Percentiles rank a stretch among this genome's conserved stretches.
Conservation (phyloP, 2,329 filamentous ascomycete genomes). For the Anthostomella pinea region DNA sequence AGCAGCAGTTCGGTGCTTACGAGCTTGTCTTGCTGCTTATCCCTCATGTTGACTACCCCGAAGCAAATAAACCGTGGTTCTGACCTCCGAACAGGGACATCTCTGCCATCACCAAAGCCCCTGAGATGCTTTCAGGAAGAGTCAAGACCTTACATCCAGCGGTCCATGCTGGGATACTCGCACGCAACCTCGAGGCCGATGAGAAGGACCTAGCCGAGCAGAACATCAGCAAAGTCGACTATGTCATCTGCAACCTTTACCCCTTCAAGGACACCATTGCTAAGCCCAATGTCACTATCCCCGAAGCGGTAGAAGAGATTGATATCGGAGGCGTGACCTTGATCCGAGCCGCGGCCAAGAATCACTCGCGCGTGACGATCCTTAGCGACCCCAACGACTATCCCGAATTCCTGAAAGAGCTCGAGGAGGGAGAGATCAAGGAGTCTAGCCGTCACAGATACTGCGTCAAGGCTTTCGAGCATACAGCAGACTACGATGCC, state of each 20-base stretch:
- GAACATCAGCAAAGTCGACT: slow-evolving; percentile 94
- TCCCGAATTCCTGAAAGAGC: slow-evolving; percentile 86
- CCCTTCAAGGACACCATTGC: slow-evolving; percentile 98
- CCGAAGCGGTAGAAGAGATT: slow-evolving; percentile 97
- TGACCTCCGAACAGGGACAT: slow-evolving; percentile 72
- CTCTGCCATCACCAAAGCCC: slow-evolving; percentile 92
- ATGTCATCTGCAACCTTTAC: slow-evolving; percentile 96
- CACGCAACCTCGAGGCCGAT: slow-evolving; percentile 89
- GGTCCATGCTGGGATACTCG: slow-evolving; percentile 86
- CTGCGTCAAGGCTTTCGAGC: slow-evolving; percentile 96
- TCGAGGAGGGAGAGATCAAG: slow-evolving; percentile 81
- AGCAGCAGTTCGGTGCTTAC: too few relatives aligned
- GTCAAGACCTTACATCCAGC: slow-evolving; percentile 97
- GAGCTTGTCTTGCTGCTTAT: slow-evolving; percentile 4
- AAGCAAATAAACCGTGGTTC: too few relatives aligned
- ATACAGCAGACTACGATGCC: slow-evolving; percentile 93
- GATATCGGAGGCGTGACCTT: slow-evolving; percentile 98
- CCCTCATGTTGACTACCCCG: too few relatives aligned
- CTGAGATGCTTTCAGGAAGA: slow-evolving; percentile 78
- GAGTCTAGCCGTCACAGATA: slow-evolving; percentile 84
- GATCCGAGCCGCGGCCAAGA: slow-evolving; percentile 95
- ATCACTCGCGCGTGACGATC: slow-evolving; percentile 92
- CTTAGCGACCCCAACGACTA: slow-evolving; percentile 94
- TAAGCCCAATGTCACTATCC: slow-evolving; percentile 94
- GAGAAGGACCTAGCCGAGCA: slow-evolving; percentile 95